These are phyloP conservation scores for Fusarium mexicanum DNA, from an alignment of 2,329 filamentous ascomycete genomes.

Conservation along the genomic window DNA sequence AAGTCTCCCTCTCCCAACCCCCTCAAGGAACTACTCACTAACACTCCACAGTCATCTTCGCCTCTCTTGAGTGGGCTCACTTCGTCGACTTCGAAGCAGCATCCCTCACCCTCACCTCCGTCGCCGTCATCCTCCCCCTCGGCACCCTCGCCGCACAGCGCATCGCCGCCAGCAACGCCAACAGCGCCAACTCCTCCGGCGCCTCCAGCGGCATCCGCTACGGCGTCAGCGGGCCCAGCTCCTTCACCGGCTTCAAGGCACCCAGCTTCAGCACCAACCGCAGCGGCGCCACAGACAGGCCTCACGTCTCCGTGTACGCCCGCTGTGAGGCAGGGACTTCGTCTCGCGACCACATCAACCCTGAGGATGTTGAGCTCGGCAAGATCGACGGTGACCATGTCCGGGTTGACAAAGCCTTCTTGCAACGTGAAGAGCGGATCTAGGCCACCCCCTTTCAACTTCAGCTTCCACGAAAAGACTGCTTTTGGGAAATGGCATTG, in stretches of 20 bases:
- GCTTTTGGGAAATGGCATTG: constrained; percentile 16
- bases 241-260: constrained; percentile 37
- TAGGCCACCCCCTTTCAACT: constrained; percentile 11
- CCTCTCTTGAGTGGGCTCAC: constrained; percentile 56
- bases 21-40: neutral
- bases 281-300: constrained; percentile 20
- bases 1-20: constrained; percentile 23
- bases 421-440: constrained; percentile 47
- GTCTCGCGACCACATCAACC: constrained; percentile 36
- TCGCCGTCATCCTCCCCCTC: constrained; percentile 62
- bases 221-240: constrained; percentile 21
- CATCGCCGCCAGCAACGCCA: constrained; percentile 45
- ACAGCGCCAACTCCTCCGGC: constrained; percentile 28
- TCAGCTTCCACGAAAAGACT: neutral
- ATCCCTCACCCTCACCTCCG: constrained; percentile 60
- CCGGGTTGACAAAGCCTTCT: constrained; percentile 44
- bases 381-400: constrained; percentile 43
- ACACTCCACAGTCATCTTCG: constrained; percentile 57
- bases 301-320: constrained; percentile 39
- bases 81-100: constrained; percentile 59
- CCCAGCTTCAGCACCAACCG: constrained; percentile 32
- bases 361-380: constrained; percentile 47
- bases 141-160: constrained; percentile 63
- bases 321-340: constrained; percentile 38
- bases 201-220: constrained; percentile 29